Evolutionary conservation across 331 rosid genomes (phyloP).

Genomic region (Cydonia oblonga): DNA sequence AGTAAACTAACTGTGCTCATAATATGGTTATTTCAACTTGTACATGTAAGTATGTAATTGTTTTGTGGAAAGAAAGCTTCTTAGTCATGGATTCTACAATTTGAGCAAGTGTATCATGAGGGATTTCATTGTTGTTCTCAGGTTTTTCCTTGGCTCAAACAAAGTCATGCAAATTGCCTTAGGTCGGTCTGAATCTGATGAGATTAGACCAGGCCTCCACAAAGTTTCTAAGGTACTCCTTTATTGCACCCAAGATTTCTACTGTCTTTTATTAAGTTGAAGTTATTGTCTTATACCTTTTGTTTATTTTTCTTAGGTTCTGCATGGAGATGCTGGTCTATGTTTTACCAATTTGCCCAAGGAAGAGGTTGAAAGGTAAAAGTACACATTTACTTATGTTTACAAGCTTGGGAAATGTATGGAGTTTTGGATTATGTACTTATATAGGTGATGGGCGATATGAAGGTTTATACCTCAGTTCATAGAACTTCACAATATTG

Average conservation of each 20-base stretch:
- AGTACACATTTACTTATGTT: neutral
- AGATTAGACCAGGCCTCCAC: slow-evolving; percentile 39
- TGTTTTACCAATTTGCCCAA: slow-evolving; percentile 58
- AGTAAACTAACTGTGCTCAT: neutral
- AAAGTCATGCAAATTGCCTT: slow-evolving; percentile 88
- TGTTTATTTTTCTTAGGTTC: slow-evolving; percentile 30
- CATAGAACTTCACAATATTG: neutral
- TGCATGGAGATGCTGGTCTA: slow-evolving; percentile 87
- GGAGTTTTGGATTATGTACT: neutral
- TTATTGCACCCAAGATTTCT: neutral
- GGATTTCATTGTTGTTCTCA: slow-evolving; percentile 2
- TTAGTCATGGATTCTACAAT: neutral
- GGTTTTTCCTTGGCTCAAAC: slow-evolving; percentile 89
- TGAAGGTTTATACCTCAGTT: neutral
- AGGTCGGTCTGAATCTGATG: slow-evolving; percentile 72
- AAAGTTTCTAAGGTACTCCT: slow-evolving; percentile 67
- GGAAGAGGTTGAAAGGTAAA: slow-evolving; percentile 79
- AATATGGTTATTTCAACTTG: neutral
- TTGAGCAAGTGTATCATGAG: neutral
- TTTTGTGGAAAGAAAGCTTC: neutral
- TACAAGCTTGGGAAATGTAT: neutral
- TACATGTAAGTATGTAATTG: neutral
- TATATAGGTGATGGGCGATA: neutral
- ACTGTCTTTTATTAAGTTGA: no score
- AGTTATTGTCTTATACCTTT: neutral